Conservation (phyloP, 139 green algal species). For the Coelastrella sp. region DNA sequence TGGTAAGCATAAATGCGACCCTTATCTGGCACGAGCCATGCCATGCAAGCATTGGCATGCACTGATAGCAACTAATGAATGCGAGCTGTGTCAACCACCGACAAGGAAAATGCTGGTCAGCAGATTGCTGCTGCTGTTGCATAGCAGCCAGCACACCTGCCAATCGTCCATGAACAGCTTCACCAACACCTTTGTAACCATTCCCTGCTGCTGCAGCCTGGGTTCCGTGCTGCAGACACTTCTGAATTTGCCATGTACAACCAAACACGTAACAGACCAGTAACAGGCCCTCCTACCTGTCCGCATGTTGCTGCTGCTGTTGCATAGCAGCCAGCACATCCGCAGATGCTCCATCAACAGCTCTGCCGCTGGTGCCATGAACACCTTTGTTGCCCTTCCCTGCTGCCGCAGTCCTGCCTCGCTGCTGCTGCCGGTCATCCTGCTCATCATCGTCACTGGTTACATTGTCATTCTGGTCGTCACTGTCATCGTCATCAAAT, state of each 20-base stretch:
- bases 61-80: too few relatives aligned
- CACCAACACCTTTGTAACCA: neutral
- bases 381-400: neutral
- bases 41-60: too few relatives aligned
- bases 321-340: conserved; percentile 34
- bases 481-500: neutral
- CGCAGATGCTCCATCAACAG: neutral
- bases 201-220: neutral
- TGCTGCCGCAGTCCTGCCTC: conserved; percentile 12
- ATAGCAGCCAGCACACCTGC: conserved; percentile 23
- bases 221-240: neutral
- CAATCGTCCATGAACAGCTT: neutral
- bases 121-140: conserved; percentile 49
- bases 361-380: neutral
- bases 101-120: too few relatives aligned
- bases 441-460: neutral
- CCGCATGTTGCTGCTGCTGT: conserved; percentile 48
- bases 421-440: neutral
- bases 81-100: too few relatives aligned
- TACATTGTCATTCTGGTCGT: neutral
- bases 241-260: neutral
- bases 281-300: conserved; percentile 14
- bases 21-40: too few relatives aligned
- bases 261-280: too few relatives aligned
- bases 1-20: too few relatives aligned